A percentile compares a stretch with the other conserved stretches of the same genome.
These are phyloP conservation scores for Xylaria sp. DNA, from an alignment of 2,329 filamentous ascomycete genomes.

Conservation along the genomic window DNA sequence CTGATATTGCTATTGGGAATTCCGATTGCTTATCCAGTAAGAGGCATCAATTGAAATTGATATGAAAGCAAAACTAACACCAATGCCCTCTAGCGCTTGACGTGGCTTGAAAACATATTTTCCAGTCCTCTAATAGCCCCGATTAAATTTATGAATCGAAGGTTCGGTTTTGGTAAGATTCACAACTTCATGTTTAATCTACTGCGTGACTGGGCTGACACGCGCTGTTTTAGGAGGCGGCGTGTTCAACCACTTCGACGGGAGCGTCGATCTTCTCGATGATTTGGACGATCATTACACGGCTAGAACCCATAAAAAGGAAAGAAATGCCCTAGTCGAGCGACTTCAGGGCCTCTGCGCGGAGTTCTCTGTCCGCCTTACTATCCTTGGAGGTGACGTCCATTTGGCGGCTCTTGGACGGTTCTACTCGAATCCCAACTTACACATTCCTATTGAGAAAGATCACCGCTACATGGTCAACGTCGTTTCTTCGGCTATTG, in stretches of 20 bases:
- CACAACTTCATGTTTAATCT: no score
- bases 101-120: constrained; percentile 97
- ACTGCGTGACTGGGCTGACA: constrained; percentile 11
- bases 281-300: constrained; percentile 98
- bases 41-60: constrained; percentile 51
- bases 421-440: constrained; percentile 90
- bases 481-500: constrained; percentile 92
- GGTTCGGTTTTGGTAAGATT: constrained; percentile 77
- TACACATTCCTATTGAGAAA: constrained; percentile 79
- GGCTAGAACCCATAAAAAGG: constrained; percentile 87
- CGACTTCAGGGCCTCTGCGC: constrained; percentile 85
- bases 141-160: constrained; percentile 88
- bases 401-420: constrained; percentile 91
- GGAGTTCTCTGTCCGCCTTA: constrained; percentile 88
- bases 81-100: constrained; percentile 71
- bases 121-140: constrained; percentile 87
- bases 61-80: constrained; percentile 29
- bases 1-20: constrained; percentile 89
- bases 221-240: constrained; percentile 66
- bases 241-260: constrained; percentile 94
- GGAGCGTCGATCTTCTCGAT: constrained; percentile 90
- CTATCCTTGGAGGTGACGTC: constrained; percentile 93
- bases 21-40: constrained; percentile 82
- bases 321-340: constrained; percentile 82
- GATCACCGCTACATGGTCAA: constrained; percentile 97